Conservation (phyloP, 148 eudicot species). For the Cornus florida region DNA sequence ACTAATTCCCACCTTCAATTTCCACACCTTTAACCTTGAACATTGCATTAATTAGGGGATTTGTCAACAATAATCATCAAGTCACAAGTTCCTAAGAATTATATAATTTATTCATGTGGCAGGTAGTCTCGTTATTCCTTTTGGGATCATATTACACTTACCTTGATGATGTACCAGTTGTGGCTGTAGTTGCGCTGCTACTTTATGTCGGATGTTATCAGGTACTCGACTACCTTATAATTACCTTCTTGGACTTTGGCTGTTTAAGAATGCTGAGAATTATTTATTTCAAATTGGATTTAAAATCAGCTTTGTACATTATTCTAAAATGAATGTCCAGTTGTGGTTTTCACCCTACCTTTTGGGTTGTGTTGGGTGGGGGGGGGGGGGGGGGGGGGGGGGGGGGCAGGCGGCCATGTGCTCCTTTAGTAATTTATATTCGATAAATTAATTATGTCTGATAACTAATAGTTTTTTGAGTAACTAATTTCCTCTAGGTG, state of each 20-base stretch:
- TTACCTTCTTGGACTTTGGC: neutral
- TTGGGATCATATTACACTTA: constrained; percentile 92
- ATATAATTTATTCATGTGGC: constrained; percentile 22
- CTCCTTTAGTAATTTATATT: too few relatives aligned
- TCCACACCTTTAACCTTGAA: neutral
- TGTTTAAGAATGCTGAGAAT: neutral
- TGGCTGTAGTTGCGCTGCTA: constrained; percentile 84
- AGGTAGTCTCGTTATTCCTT: constrained; percentile 76
- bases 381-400: too few relatives aligned
- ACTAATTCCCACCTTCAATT: neutral
- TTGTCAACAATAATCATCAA: neutral
- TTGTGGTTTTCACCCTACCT: too few relatives aligned
- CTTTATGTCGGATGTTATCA: constrained; percentile 95
- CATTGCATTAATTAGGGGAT: neutral
- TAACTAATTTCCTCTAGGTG: too few relatives aligned
- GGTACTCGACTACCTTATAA: constrained; percentile 37
- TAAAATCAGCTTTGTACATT: neutral
- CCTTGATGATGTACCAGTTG: constrained; percentile 65
- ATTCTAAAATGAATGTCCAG: too few relatives aligned
- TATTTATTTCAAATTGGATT: neutral
- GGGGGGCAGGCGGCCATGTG: too few relatives aligned
- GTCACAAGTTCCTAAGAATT: neutral
- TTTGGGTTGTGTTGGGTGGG: too few relatives aligned
- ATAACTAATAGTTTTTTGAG: too few relatives aligned
- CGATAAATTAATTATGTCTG: too few relatives aligned